Base-by-base conservation (phyloP, 164 flowering plant genomes). In the Piper longum region DNA sequence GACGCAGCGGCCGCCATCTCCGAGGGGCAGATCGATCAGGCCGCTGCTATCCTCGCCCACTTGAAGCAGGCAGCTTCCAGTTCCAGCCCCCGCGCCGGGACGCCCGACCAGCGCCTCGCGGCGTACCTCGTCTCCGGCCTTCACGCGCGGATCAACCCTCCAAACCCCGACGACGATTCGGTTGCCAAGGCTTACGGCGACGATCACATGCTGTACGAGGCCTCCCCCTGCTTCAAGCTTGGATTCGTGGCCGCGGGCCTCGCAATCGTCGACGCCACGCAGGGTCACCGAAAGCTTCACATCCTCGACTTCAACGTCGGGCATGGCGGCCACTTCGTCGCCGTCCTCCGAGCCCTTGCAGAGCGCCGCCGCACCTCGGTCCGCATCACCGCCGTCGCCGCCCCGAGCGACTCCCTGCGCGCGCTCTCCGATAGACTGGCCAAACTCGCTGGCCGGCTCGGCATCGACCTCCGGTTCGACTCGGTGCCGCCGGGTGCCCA, bases 191-290 rank as follows among this genome's bases (percentile, higher is more conserved):
- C 82, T 7, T 74, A 43, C 67, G 42, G 74, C 18, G 63, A 56
- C 7, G 87, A 85, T 9, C 92, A 87, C 56, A 69, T 68, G 66
- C 72, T 89, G 16, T 82, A 74, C 69, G 88, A 92, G 8, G 64
- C 74, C 2, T 87, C 91, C 4, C 83, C 85, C 0, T 87, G 92
- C 64, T 92, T 89, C 82, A 83, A 80, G 75, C 79, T 85, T 0
- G 87, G 88, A 0, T 80, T 87, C 71, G 73, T 81, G 82, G 89
- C 96, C 0, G 92, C 93, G 0, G 89, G 87, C 69, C 75, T 76
- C 19, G 85, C 86, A 1, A 89, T 89, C 55, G 71, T 87, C 4
- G 95, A 92, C 11, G 83, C 89, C 1, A 71, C 62, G 41, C 62
- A 16, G 51, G 63, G 69, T 56, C 68, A 66, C 8, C 63, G 55